Base-by-base conservation (phyloP, 768 basidiomycete genomes). In the Naematelia encephala region DNA sequence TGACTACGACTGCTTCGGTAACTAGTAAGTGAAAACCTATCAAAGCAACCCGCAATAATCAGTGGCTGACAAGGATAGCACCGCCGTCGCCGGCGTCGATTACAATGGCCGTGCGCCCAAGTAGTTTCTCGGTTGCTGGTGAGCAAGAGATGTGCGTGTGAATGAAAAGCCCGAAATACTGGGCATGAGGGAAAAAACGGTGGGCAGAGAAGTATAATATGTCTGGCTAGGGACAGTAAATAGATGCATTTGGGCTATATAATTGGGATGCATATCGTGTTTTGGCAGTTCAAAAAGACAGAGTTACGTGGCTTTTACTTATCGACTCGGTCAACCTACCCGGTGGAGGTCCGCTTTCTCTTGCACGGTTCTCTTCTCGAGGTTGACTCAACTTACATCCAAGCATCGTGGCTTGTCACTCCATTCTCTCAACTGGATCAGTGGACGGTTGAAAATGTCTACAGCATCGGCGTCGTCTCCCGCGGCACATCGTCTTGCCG, bases 1-100 rank as follows among this genome's bases (percentile, higher is more conserved):
- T 69, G 57, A 73, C 16, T 76, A 77, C 62, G 72, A 61, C 43
- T 79, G 78, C 60, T 63, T 68, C 54, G 89, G 87, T 2, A 81
- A 88, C 63, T 94, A 90, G 89, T 70, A 45, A 62, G 68, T 62
- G 21, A 13, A n/a, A 34, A 0, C 12, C 49, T 46, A 26, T 23
- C 12, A 45, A 16, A 1, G 2, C 22, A 25, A 8, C 3, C 13
- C 4, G 13, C 21, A 28, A 26, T 58, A 13, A 34, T 13, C 11
- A 12, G 12, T 43, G 11, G 29, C 28, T 28, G 44, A 42, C n/a
- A 16, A 4, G 10, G 19, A 26, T 39, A 63, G 61, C 53, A 67
- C 66, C 27, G 66, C 62, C 29, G 16, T 27, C 19, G 51, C 59
- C 5, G 66, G 66, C 14, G 28, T 58, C 5, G 62, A 70, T 51